phyloP scores from a whole-genome alignment of 2,329 filamentous ascomycete genomes.

The Lasiodiplodia hormozganensis region DNA sequence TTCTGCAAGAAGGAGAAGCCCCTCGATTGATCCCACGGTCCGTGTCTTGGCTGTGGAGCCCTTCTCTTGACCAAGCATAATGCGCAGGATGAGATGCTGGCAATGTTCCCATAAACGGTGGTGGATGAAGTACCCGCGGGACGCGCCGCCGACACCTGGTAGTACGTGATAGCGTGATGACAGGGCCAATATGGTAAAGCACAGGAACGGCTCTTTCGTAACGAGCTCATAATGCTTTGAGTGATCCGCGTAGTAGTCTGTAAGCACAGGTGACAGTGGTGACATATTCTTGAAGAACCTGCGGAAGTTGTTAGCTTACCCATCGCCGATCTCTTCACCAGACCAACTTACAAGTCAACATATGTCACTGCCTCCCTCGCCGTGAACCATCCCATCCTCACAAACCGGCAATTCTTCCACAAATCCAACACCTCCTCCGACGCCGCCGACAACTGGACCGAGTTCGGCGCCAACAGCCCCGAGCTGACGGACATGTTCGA shows the following conservation, averaged over 20 bases:
- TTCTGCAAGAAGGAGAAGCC: slow-evolving; percentile 61
- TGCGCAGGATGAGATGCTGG: slow-evolving; percentile 59
- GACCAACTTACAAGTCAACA: slow-evolving; percentile 51
- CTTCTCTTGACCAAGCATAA: slow-evolving; percentile 63
- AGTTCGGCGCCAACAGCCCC: slow-evolving; percentile 32
- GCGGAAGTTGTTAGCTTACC: neutral
- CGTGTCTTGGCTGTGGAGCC: slow-evolving; percentile 57
- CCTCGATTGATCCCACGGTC: slow-evolving; percentile 61
- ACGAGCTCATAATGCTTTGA: slow-evolving; percentile 57
- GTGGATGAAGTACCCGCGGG: slow-evolving; percentile 61
- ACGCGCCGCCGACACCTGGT: slow-evolving; percentile 49
- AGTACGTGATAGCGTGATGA: slow-evolving; percentile 59
- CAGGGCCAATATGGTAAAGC: slow-evolving; percentile 61
- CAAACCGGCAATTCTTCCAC: slow-evolving; percentile 60
- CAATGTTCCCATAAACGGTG: slow-evolving; percentile 62
- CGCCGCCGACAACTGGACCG: slow-evolving; percentile 29
- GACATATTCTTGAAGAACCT: slow-evolving; percentile 59
- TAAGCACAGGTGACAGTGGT: slow-evolving; percentile 58
- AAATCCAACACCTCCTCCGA: slow-evolving; percentile 49
- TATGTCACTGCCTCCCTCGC: slow-evolving; percentile 62
- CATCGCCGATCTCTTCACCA: neutral
- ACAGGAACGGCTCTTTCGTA: slow-evolving; percentile 60
- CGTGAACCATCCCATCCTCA: slow-evolving; percentile 63
- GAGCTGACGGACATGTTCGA: slow-evolving; percentile 39
- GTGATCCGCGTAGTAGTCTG: slow-evolving; percentile 58